phyloP scores from a whole-genome alignment of 176 grass and related monocot genomes.

The Bromus sterilis region DNA sequence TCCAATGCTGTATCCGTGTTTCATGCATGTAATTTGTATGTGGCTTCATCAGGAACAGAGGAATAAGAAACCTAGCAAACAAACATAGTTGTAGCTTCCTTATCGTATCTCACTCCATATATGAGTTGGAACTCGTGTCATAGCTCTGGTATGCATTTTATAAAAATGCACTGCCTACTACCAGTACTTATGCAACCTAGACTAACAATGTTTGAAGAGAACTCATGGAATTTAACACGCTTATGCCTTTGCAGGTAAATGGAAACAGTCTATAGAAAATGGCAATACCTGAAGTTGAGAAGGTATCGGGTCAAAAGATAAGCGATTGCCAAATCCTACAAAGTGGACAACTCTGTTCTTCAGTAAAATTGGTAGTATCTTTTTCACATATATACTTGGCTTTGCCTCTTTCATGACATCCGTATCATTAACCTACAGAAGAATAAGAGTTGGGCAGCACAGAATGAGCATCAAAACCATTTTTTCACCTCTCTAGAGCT shows the following conservation, averaged over 20 bases:
- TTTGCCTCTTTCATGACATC: conserved; percentile 97
- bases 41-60: background rate
- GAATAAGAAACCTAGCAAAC: background rate
- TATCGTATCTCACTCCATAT: background rate
- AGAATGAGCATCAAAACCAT: conserved; percentile 13
- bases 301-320: conserved; percentile 97
- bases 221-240: background rate
- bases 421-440: conserved; percentile 78
- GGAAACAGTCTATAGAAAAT: background rate
- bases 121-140: background rate
- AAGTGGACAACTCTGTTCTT: conserved; percentile 92
- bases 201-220: background rate
- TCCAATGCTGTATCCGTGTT: background rate
- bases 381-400: conserved; percentile 84
- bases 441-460: conserved; percentile 12
- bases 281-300: conserved; percentile 79
- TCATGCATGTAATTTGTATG: background rate
- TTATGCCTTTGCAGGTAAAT: conserved; percentile 3
- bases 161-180: background rate
- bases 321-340: conserved; percentile 96
- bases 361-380: conserved; percentile 78
- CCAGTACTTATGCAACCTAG: background rate
- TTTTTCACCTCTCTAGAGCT: background rate
- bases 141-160: background rate
- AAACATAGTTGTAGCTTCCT: background rate